Base-by-base conservation (phyloP, 2,329 filamentous ascomycete species). In the Paracamarosporium sp. region DNA sequence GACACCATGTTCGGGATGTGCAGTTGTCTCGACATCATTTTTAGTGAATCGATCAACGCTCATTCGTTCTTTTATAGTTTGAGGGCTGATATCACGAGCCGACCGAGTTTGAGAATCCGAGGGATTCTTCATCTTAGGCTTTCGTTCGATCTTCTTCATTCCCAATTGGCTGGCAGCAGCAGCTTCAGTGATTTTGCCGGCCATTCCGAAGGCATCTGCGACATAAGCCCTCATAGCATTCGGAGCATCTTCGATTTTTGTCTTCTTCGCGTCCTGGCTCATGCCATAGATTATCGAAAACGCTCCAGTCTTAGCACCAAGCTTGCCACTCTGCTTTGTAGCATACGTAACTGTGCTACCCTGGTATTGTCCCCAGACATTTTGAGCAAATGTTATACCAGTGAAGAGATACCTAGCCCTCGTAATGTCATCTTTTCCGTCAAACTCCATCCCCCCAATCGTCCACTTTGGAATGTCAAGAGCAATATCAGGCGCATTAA, bases 391-490 rank as follows among this genome's bases (percentile, higher is more conserved):
- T 35, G 66, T 64, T 3, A 75, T 62, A 17, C 68, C 69, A 1
- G 67, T 65, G 53, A 74, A 74, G 40, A 72, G 53, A 31, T 71
- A 77, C 9, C 59, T 67, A 5, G 50, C 50, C 8, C 43, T 41
- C 36, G 56, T 44, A 48, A 38, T 64, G 48, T 0, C 46, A 45
- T 15, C 17, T 8, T 25, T 31, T 27, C 12, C 27, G 17, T 24
- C 48, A 12, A 8, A 22, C 17, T 41, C 17, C 13, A 50, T 57
- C 17, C 64, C 68, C 4, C 59, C 62, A 5, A 76, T 64, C 0
- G 63, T 63, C 70, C 70, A 73, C 25, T 58, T 64, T 5, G 75
- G 75, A 9, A 77, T 68, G 0, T 64, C 43, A 7, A 77, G 45
- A 11, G 17, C 56, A 3, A 76, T 52, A 0, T 60, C 55, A 4